These are phyloP conservation scores for Priceomyces haplophilus DNA, from an alignment of 805 yeast genomes.

Conservation along the genomic window DNA sequence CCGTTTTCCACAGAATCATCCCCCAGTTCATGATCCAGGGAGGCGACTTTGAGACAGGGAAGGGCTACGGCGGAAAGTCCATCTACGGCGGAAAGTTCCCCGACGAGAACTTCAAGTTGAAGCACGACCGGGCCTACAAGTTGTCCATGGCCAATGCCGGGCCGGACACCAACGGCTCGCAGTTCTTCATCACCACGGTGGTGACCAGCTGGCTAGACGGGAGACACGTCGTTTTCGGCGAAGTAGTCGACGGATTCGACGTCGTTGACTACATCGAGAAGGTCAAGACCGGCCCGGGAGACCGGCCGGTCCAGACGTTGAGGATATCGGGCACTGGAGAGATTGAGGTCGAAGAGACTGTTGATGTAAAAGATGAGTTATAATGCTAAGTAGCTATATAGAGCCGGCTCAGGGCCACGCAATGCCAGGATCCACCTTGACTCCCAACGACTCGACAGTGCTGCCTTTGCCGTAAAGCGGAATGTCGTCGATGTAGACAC, in stretches of 20 bases:
- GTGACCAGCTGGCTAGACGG: conserved; percentile 91
- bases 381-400: conserved; percentile 8
- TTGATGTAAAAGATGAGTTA: conserved; percentile 30
- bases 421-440: conserved; percentile 11
- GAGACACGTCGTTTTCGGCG: conserved; percentile 94
- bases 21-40: conserved; percentile 80
- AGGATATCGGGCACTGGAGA: conserved; percentile 72
- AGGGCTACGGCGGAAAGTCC: conserved; percentile 79
- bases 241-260: conserved; percentile 85
- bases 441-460: conserved; percentile 35
- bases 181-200: conserved; percentile 92
- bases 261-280: conserved; percentile 71
- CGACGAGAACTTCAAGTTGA: conserved; percentile 74
- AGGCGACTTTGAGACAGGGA: conserved; percentile 74
- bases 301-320: conserved; percentile 67
- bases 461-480: conserved; percentile 39
- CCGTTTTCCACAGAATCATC: conserved; percentile 72
- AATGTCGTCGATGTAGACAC: conserved; percentile 35
- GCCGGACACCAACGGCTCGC: conserved; percentile 81
- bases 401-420: background rate
- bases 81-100: conserved; percentile 69
- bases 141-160: conserved; percentile 83
- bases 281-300: conserved; percentile 61
- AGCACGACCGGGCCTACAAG: conserved; percentile 67
- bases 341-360: conserved; percentile 35